Evolutionary conservation across 768 basidiomycete genomes (phyloP), one percentile per base, ranked within the genome.

Genomic region (Termitomyces sp.): DNA sequence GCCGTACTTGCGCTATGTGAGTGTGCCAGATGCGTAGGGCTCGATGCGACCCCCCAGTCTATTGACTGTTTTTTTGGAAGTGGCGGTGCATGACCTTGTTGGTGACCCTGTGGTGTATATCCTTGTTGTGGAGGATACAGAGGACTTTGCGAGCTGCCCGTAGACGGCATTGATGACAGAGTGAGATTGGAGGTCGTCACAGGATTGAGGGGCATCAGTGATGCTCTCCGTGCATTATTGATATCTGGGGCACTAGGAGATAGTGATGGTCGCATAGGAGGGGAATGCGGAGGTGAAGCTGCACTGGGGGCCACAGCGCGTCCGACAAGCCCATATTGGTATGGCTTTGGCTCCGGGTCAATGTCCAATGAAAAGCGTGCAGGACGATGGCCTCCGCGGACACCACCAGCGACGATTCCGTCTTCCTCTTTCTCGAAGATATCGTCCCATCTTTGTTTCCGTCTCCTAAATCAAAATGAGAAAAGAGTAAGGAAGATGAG

Each of bases 281-380:
- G 78, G 2, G 72, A 73, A 51, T 73, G 66, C 15, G 75, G 79
- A 17, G 80, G 78, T 3, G 76, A 74, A 17, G 63, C 61, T 53
- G 76, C 71, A 20, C 66, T 58, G 69, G 66, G 31, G 65, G 75
- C 42, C 68, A 70, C 67, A 2, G 75, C 74, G 29, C 79, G 80
- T 3, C 86, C 87, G 31, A 88, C 81, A 46, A 83, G 76, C 17
- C 86, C 86, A 63, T 88, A 88, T 65, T 84, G 78, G 67, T 88
- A 88, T 29, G 86, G 85, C 68, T 74, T 80, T 5, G 83, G 84
- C 51, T 80, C 78, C 34, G 73, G 71, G 45, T 76, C 74, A 29
- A 70, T 63, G 48, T 74, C 69, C 32, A 74, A 65, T 15, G 71
- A 73, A 57, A 75, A 67, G 49, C 73, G 67, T 60, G 66, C 65